phyloP scores from a whole-genome alignment of 192 early-diverging fungal species.

The Umbelopsis ramanniana region DNA sequence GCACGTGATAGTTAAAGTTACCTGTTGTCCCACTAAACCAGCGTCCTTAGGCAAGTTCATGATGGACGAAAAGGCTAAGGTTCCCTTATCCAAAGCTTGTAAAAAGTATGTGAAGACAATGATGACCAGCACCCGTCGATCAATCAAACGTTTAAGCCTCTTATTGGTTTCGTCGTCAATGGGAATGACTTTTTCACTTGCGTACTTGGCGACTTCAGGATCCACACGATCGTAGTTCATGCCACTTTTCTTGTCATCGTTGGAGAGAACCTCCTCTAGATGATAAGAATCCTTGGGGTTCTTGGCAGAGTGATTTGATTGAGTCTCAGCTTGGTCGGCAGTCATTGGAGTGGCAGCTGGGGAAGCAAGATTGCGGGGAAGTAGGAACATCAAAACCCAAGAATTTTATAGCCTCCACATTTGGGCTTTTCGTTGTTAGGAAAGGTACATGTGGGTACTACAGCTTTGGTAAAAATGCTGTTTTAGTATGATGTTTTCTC shows the following conservation, averaged over 20 bases:
- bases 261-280: not conserved
- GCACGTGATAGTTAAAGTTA: not conserved
- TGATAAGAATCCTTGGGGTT: not conserved
- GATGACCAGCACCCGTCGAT: slow-evolving; percentile 13
- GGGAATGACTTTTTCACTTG: slow-evolving; percentile 1
- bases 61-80: slow-evolving; percentile 25
- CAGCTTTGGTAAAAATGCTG: not conserved
- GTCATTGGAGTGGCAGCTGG: not conserved
- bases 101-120: slow-evolving; percentile 28
- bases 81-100: slow-evolving; percentile 30
- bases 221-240: slow-evolving; percentile 30
- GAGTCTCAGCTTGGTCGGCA: not conserved
- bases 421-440: not conserved
- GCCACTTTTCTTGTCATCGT: not conserved
- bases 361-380: not conserved
- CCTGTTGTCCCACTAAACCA: slow-evolving; percentile 23
- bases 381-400: not conserved
- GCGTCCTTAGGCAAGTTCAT: slow-evolving; percentile 24
- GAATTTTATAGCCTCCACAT: not conserved
- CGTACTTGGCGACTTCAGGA: slow-evolving; percentile 29
- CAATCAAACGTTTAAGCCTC: slow-evolving; percentile 25
- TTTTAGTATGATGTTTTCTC: not conserved
- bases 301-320: not conserved
- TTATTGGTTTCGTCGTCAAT: slow-evolving; percentile 27
- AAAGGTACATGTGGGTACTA: not conserved